Evolutionary conservation across 2,329 filamentous ascomycete genomes (phyloP).

Genomic region (Apiospora malaysiana): DNA sequence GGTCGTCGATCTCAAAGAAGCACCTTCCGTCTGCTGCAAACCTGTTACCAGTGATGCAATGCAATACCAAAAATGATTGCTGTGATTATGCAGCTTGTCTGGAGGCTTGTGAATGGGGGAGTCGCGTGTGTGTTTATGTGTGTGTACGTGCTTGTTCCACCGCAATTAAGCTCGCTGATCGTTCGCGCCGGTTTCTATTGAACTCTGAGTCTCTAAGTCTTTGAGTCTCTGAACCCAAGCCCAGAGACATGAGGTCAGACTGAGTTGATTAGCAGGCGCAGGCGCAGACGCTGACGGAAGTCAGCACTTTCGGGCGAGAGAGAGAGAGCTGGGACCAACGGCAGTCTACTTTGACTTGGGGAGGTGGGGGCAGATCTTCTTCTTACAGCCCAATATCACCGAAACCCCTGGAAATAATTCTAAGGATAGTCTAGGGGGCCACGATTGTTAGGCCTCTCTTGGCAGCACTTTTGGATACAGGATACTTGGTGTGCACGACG

Average conservation of each 20-base stretch:
- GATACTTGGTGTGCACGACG: slow-evolving; percentile 1
- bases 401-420: slow-evolving; percentile 16
- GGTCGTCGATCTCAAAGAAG: slow-evolving; percentile 15
- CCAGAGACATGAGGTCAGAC: background rate
- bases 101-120: background rate
- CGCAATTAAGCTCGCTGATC: background rate
- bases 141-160: background rate
- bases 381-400: slow-evolving; percentile 19
- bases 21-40: background rate
- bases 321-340: slow-evolving; percentile 19
- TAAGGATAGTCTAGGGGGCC: slow-evolving; percentile 11
- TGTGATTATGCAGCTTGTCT: background rate
- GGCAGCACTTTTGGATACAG: slow-evolving; percentile 17
- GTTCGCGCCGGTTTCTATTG: background rate
- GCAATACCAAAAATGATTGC: background rate
- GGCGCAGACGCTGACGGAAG: background rate
- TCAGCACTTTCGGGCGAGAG: slow-evolving; percentile 6
- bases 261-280: background rate
- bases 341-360: slow-evolving; percentile 18
- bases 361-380: slow-evolving; percentile 11
- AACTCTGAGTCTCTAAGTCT: background rate
- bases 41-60: background rate
- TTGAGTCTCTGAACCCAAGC: background rate
- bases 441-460: slow-evolving; percentile 13
- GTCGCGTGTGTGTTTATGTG: no score